Evolutionary conservation across 75 land plant genomes (phyloP).

Genomic region (Chamaecyparis obtusa): DNA sequence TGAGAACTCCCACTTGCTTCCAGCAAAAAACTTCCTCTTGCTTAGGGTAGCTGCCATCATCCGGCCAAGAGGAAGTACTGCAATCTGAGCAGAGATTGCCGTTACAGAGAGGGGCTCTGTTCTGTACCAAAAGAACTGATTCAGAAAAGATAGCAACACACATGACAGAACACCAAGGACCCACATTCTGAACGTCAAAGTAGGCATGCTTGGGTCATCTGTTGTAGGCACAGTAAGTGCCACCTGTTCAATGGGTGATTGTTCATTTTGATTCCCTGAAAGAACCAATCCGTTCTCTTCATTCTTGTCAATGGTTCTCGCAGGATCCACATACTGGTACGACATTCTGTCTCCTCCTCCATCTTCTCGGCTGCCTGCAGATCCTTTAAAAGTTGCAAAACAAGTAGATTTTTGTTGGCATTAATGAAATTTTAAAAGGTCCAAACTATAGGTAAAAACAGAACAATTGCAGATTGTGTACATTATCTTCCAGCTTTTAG

Average conservation of each 20-base stretch:
- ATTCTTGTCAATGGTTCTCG: not conserved
- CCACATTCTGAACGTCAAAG: constrained; percentile 80
- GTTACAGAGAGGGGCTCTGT: constrained; percentile 61
- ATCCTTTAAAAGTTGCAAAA: not conserved
- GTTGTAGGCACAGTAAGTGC: constrained; percentile 69
- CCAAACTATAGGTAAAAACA: not conserved
- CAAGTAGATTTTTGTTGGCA: not conserved
- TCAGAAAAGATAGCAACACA: constrained; percentile 60
- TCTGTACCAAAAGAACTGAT: constrained; percentile 79
- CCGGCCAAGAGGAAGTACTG: constrained; percentile 61
- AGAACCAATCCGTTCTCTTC: not conserved
- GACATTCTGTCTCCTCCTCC: not conserved
- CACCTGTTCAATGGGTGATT: constrained; percentile 75
- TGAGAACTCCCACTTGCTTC: constrained; percentile 33
- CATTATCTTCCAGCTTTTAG: not conserved
- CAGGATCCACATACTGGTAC: not conserved
- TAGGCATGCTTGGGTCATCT: constrained; percentile 70
- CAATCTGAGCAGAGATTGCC: constrained; percentile 54
- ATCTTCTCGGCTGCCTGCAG: not conserved
- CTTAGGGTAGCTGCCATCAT: constrained; percentile 50
- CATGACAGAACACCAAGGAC: constrained; percentile 63
- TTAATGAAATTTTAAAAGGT: too few species aligned
- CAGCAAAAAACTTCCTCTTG: constrained; percentile 30
- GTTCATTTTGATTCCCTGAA: not conserved
- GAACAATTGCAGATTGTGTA: not conserved